Evolutionary conservation across 1,284 basidiomycete genomes (phyloP).

Genomic region (Naganishia cerealis): DNA sequence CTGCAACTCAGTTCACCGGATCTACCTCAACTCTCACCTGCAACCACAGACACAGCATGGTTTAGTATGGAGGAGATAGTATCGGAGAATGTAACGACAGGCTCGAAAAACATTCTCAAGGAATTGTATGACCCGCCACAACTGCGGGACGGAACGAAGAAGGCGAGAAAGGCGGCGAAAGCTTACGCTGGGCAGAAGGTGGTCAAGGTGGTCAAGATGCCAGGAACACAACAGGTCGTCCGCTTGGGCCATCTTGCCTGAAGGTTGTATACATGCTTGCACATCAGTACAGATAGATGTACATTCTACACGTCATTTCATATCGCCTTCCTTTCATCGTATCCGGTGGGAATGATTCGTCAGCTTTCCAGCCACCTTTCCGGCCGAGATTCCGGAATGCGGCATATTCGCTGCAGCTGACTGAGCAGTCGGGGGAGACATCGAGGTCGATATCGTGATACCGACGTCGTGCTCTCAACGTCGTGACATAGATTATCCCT

Average conservation of each 20-base stretch:
- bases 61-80: slow-evolving; percentile 41
- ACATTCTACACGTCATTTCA: no score
- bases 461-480: no score
- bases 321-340: not conserved
- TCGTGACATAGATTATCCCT: no score
- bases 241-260: not conserved
- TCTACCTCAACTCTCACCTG: slow-evolving; percentile 3
- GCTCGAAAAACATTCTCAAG: slow-evolving; percentile 53
- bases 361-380: not conserved
- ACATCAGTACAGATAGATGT: not conserved
- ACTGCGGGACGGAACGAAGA: slow-evolving; percentile 25
- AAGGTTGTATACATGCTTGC: not conserved
- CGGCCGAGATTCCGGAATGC: slow-evolving; percentile 7
- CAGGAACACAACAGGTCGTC: not conserved
- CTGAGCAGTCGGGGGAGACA: not conserved
- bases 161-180: slow-evolving; percentile 3
- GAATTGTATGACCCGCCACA: slow-evolving; percentile 41
- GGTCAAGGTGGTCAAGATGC: slow-evolving; percentile 26
- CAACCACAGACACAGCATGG: slow-evolving; percentile 39
- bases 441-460: slow-evolving; percentile 8
- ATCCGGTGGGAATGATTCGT: slow-evolving; percentile 25
- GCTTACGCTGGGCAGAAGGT: not conserved
- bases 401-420: slow-evolving; percentile 17
- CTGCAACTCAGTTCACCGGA: slow-evolving; percentile 35
- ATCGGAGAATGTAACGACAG: slow-evolving; percentile 51